phyloP scores from a whole-genome alignment of 495 filamentous ascomycete species.

The Clohesyomyces aquaticus region DNA sequence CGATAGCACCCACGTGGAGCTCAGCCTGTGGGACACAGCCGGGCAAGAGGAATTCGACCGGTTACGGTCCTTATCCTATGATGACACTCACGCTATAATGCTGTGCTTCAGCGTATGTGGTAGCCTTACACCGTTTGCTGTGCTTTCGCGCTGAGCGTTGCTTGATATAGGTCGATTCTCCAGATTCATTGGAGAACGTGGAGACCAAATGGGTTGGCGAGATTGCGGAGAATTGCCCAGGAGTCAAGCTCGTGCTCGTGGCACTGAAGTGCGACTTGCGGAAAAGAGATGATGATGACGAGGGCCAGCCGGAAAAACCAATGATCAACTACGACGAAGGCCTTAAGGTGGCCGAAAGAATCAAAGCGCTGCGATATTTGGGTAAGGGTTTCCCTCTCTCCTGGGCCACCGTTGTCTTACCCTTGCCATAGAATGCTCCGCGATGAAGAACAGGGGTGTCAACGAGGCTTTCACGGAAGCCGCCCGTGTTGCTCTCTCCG shows the following conservation, averaged over 20 bases:
- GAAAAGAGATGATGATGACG: constrained; percentile 65
- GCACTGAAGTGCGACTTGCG: constrained; percentile 96
- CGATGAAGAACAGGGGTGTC: constrained; percentile 94
- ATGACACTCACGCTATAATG: constrained; percentile 97
- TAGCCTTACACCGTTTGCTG: background rate
- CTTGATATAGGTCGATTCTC: constrained; percentile 73
- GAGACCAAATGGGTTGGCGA: constrained; percentile 98
- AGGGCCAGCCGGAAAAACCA: constrained; percentile 63
- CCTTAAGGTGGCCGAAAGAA: constrained; percentile 87
- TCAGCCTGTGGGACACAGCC: constrained; percentile 97
- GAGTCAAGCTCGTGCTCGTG: constrained; percentile 92
- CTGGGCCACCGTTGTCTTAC: constrained; percentile 4
- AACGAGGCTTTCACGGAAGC: constrained; percentile 99
- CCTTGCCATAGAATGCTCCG: constrained; percentile 78
- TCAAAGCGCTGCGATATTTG: constrained; percentile 86
- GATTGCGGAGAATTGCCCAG: constrained; percentile 95
- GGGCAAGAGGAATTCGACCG: constrained; percentile 99
- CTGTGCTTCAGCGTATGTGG: constrained; percentile 83
- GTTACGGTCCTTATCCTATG: constrained; percentile 91
- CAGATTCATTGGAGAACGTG: constrained; percentile 95
- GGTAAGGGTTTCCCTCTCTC: constrained; percentile 51
- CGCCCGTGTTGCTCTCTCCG: constrained; percentile 90
- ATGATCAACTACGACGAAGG: constrained; percentile 93
- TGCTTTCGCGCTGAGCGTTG: constrained; percentile 1
- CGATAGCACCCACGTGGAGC: constrained; percentile 92